These are phyloP conservation scores for Colletotrichum zoysiae DNA, from an alignment of 2,329 filamentous ascomycete genomes.

Conservation along the genomic window DNA sequence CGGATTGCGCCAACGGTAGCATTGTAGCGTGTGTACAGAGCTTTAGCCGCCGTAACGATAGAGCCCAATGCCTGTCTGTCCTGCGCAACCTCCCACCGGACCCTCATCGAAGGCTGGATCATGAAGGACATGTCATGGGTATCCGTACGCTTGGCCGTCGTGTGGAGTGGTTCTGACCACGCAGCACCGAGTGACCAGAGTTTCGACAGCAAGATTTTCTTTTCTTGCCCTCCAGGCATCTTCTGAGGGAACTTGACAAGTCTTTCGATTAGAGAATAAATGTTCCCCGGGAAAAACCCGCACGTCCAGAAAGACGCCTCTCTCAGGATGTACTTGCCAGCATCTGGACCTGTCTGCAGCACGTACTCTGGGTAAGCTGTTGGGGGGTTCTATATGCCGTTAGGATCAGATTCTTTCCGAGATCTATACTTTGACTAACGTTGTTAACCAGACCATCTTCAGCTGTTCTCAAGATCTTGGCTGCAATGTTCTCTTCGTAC, in stretches of 20 bases:
- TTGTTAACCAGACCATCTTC: slow-evolving; percentile 34
- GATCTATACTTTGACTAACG: slow-evolving; percentile 16
- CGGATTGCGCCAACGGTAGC: slow-evolving; percentile 59
- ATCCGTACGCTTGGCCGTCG: slow-evolving; percentile 56
- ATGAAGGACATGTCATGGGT: slow-evolving; percentile 69
- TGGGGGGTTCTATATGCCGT: slow-evolving; percentile 37
- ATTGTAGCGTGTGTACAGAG: slow-evolving; percentile 58
- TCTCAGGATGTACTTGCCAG: slow-evolving; percentile 40
- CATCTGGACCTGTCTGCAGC: slow-evolving; percentile 40
- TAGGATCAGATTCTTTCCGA: background rate
- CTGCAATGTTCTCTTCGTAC: slow-evolving; percentile 42
- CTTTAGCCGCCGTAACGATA: slow-evolving; percentile 58
- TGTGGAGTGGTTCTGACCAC: slow-evolving; percentile 54
- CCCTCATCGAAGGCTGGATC: slow-evolving; percentile 62
- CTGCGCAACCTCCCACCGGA: slow-evolving; percentile 60
- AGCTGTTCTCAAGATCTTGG: slow-evolving; percentile 44
- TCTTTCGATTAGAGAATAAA: slow-evolving; percentile 53
- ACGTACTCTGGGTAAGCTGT: slow-evolving; percentile 43
- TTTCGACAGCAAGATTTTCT: slow-evolving; percentile 42
- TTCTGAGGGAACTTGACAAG: slow-evolving; percentile 49
- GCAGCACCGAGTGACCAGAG: slow-evolving; percentile 46
- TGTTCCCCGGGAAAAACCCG: slow-evolving; percentile 55
- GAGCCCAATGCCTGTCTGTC: slow-evolving; percentile 54
- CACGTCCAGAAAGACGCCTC: slow-evolving; percentile 51
- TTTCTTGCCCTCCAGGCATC: slow-evolving; percentile 26